Base-by-base conservation (phyloP, 768 basidiomycete species). In the Tricholoma flavovirens region DNA sequence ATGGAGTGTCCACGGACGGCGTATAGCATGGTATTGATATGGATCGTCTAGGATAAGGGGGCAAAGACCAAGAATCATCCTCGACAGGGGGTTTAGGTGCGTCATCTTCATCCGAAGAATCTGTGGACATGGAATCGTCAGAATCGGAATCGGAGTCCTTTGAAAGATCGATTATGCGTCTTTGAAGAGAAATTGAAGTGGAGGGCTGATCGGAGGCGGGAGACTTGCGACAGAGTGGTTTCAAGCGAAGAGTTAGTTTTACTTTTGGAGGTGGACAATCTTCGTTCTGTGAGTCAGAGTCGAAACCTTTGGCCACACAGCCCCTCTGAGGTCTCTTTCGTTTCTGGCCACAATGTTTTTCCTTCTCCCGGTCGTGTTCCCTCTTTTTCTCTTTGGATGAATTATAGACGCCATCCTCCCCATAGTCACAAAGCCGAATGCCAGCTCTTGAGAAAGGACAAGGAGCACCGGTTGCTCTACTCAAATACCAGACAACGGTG, bases 401-500 rank as follows among this genome's bases (percentile, higher is more conserved):
- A 56, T 65, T 71, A 40, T 65, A 62, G 62, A 70, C 80, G 32
- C 79, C 78, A 56, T 75, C 73, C 65, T 83, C 80, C 17, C 73
- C 75, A 66, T 87, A 88, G 45, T 89, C 83, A 66, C 80, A 86
- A 3, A 88, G 77, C 35, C 83, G 77, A 50, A 91, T 86, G n/a
- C 87, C 87, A 1, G 80, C 84, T 56, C 83, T 77, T 5, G 84
- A 73, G 66, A 91, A 91, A 4, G 88, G 88, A 69, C 88, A 90
- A 0, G 84, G 82, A 5, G 83, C 79, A 50, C 89, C 89, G 8
- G 87, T 83, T 15, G 86, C 86, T 61, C 82, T 80, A 66, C 83
- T 84, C 56, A 91, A 77, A 68, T 90, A 91, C 87, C 87, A 91
- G 14, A 91, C 87, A 64, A 82, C 81, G 43, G 88, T 91, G 29